phyloP scores from a whole-genome alignment of 2,329 filamentous ascomycete species.

The Fusarium pseudonygamai region DNA sequence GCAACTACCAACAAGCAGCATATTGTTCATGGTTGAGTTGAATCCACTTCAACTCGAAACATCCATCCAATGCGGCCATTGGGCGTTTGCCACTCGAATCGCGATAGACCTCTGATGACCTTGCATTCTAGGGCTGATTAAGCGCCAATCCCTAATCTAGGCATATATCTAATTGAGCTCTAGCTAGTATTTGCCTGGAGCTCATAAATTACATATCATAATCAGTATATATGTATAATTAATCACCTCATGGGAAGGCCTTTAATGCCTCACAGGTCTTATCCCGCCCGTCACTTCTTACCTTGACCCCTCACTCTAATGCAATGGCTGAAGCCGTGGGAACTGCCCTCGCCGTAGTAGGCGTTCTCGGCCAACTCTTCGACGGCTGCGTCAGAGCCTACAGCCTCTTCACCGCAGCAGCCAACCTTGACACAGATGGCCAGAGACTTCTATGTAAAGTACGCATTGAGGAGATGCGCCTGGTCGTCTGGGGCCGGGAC shows the following conservation, averaged over 20 bases:
- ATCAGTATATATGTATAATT: not conserved
- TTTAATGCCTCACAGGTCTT: not conserved
- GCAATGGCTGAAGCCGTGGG: constrained; percentile 52
- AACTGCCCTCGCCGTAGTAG: constrained; percentile 55
- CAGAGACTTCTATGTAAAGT: constrained; percentile 58
- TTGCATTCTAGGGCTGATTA: constrained; percentile 12
- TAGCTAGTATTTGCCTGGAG: not conserved
- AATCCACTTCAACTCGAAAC: not conserved
- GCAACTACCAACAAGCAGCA: not conserved
- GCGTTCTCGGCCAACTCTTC: constrained; percentile 58
- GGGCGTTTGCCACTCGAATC: not conserved
- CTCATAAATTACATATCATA: not conserved
- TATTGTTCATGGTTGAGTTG: too few relatives aligned
- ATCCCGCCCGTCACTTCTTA: not conserved
- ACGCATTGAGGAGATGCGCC: constrained; percentile 60
- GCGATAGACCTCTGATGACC: not conserved
- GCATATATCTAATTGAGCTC: constrained; percentile 2
- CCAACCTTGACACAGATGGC: constrained; percentile 54
- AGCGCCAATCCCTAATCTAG: not conserved
- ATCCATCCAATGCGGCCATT: not conserved
- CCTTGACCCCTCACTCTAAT: not conserved
- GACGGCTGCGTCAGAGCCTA: constrained; percentile 59
- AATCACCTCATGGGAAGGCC: not conserved
- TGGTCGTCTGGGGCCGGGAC: constrained; percentile 58
- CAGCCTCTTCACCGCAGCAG: constrained; percentile 54